A percentile compares a stretch with the other conserved stretches of the same genome.
These are phyloP conservation scores for Flaveria floridana DNA, from an alignment of 140 eudicot genomes.

Conservation along the genomic window DNA sequence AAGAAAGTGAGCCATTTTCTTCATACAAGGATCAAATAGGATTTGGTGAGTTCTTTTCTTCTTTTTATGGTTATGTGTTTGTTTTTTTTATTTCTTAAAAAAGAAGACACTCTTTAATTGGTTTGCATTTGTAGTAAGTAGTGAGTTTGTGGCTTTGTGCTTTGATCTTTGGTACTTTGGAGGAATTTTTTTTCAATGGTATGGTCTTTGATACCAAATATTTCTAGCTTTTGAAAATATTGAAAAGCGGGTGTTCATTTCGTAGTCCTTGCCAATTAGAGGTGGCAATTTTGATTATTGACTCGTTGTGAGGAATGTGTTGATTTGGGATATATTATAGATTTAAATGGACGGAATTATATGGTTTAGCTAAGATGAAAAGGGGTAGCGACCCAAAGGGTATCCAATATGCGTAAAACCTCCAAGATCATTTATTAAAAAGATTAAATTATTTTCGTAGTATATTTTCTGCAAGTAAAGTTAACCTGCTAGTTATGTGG, in stretches of 20 bases:
- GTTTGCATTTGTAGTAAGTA: neutral
- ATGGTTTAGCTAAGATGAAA: neutral
- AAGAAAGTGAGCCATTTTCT: constrained; percentile 76
- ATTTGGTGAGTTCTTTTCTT: constrained; percentile 51
- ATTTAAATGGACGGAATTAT: neutral
- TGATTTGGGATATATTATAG: neutral
- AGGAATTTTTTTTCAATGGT: neutral
- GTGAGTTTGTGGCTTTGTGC: neutral
- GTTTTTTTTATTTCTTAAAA: neutral
- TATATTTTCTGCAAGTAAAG: neutral
- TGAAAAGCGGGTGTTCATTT: neutral
- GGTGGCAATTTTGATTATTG: neutral
- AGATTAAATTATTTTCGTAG: neutral
- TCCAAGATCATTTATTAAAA: neutral
- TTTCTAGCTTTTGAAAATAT: neutral
- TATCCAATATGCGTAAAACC: neutral
- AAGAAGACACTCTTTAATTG: neutral
- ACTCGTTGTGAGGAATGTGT: neutral
- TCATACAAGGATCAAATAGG: constrained; percentile 93
- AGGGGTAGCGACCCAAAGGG: neutral
- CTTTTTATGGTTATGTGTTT: neutral
- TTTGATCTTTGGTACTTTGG: constrained; percentile 3
- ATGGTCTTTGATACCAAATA: neutral
- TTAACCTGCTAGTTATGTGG: neutral
- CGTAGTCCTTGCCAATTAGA: neutral